Base-by-base conservation (phyloP, 768 basidiomycete genomes). In the Termitomyces sp. region DNA sequence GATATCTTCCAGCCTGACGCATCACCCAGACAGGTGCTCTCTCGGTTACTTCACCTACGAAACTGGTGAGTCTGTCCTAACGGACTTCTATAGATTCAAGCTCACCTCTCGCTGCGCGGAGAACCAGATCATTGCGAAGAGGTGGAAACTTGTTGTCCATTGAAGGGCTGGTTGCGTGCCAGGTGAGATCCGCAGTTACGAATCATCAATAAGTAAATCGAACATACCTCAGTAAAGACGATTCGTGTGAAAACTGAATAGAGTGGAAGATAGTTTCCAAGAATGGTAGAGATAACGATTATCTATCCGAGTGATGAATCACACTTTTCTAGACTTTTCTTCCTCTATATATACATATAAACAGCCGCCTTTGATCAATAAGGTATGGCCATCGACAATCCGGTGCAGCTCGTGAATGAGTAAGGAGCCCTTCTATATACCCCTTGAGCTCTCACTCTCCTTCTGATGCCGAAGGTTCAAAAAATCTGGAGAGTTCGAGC, bases 21-120 rank as follows among this genome's bases (percentile, higher is more conserved):
- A 98, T 98, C 54, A 96, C 91, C 96, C 96, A 98, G 60, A 95
- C 94, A n/a, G 96, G 95, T 7, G 95, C 94, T 59, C 91, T 86
- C 69, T 94, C 92, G 0, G 92, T 95, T 72, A 82, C 79, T 74
- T 96, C 89, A 34, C 92, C 92, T 89, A 66, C 15, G 46, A 50
- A 40, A 54, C 38, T 54, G 47, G 17, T 58, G 11, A 53, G 49
- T 61, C 38, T 57, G 46, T 20, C 43, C 45, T 60, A 5, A 40
- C 34, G 49, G 43, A 45, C 15, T 48, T 11, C 1, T 38, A 29
- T 43, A 25, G n/a, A n/a, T 46, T 55, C 5, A n/a, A 20, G 64
- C 74, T 55, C 65, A 85, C 94, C 92, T 73, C 84, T 73, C 58
- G 94, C 94, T 48, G 96, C 94, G n/a, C 96, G 86, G 53, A 97